Percentiles rank a stretch among this genome's conserved stretches.
phyloP scores from a whole-genome alignment of 139 green algal genomes.

The Micromonas pusilla region DNA sequence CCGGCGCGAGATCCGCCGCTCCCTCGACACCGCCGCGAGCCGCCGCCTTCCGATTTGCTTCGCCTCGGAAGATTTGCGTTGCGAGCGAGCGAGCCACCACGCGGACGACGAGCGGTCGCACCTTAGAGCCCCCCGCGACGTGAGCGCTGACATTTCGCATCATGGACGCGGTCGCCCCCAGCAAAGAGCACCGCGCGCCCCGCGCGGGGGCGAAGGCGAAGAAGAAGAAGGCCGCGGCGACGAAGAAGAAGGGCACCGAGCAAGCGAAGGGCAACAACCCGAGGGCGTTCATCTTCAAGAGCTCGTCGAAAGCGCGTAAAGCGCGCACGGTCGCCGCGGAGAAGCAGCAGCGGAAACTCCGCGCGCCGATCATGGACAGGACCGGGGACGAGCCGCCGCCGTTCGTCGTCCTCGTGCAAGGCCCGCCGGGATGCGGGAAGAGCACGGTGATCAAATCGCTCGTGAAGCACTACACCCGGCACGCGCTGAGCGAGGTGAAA shows the following conservation, averaged over 20 bases:
- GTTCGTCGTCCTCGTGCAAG: constrained; percentile 90
- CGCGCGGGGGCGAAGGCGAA: constrained; percentile 32
- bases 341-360: constrained; percentile 81
- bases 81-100: too few species aligned
- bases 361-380: constrained; percentile 43
- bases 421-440: constrained; percentile 81
- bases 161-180: too few species aligned
- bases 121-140: too few species aligned
- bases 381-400: constrained; percentile 73
- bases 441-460: constrained; percentile 84
- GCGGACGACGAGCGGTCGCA: too few species aligned
- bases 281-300: constrained; percentile 39
- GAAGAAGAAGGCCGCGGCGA: constrained; percentile 37
- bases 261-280: constrained; percentile 24
- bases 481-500: constrained; percentile 73
- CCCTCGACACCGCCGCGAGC: too few species aligned
- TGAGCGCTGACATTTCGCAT: too few species aligned
- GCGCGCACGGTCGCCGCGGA: constrained; percentile 64
- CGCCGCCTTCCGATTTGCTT: too few species aligned
- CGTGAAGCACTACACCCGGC: constrained; percentile 93
- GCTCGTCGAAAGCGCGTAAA: constrained; percentile 48
- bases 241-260: constrained; percentile 36
- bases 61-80: too few species aligned
- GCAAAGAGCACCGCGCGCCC: constrained; percentile 27
- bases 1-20: too few species aligned